Evolutionary conservation across 176 grass and related monocot genomes (phyloP), one percentile per base, ranked within the genome.

Genomic region (Aegilops sharonensis): DNA sequence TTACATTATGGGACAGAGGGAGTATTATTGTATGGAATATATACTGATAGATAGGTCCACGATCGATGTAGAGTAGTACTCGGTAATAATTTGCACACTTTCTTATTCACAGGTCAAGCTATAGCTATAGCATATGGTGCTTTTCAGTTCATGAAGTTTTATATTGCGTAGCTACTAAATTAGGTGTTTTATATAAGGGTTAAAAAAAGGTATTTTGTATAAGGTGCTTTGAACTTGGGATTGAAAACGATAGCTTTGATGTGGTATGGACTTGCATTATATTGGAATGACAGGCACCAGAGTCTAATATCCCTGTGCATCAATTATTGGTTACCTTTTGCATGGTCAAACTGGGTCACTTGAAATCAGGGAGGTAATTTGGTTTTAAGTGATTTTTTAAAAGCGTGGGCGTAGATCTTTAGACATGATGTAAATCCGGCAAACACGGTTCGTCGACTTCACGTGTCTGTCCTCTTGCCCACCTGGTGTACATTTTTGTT

Each of bases 261-360:
- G 4, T 52, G 14, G 14, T 52, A 15, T 50, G 47, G 47, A 50
- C 47, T 43, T 8, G 63, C 8, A 69, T 29, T 4, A 21, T 45
- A 47, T 24, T 43, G 4, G 71, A 54, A 14, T 5, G 70, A 45
- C 30, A 29, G 56, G 56, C 40, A 65, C 68, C 52, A 72, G 11
- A 64, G 35, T 72, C n/a, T 4, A 45, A 17, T 18, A 5, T 52
- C 48, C 14, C 5, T 65, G 11, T 56, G 71, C 75, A 1, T 71
- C 36, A 79, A 71, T 79, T 61, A 78, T 78, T 81, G n/a, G 42
- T 40, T 25, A 21, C 27, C 12, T 48, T 61, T 63, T 72, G 48
- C 20, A 63, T 2, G 50, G 36, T 69, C 52, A 42, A 35, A 69
- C 63, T 85, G 6, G 64, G 40, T 78, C 30, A 45, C 64, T 60